Evolutionary conservation across 2,329 filamentous ascomycete species (phyloP).

Genomic region (Fusarium sublunatum): DNA sequence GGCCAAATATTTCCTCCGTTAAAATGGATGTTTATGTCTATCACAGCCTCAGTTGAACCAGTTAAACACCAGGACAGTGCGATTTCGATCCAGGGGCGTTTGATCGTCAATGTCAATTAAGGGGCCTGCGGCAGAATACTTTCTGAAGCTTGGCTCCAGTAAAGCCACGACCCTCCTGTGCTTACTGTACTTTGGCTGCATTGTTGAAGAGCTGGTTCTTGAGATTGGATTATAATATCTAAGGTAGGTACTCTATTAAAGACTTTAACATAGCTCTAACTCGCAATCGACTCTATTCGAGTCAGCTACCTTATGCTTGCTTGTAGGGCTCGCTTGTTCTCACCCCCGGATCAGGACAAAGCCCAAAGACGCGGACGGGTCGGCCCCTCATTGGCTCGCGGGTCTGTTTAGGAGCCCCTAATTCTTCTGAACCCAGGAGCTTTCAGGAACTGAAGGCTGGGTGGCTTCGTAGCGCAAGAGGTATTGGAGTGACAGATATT

Average conservation of each 20-base stretch:
- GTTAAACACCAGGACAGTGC: slow-evolving; percentile 27
- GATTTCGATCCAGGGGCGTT: slow-evolving; percentile 31
- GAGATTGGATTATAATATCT: background rate
- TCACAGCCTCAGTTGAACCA: slow-evolving; percentile 6
- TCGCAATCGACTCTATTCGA: too few species aligned
- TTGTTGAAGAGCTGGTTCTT: background rate
- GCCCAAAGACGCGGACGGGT: slow-evolving; percentile 43
- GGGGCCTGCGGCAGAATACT: slow-evolving; percentile 27
- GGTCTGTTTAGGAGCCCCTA: slow-evolving; percentile 43
- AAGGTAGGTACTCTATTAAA: too few species aligned
- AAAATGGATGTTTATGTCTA: background rate
- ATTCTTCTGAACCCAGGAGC: slow-evolving; percentile 41
- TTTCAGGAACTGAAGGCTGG: slow-evolving; percentile 39
- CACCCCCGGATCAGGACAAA: slow-evolving; percentile 36
- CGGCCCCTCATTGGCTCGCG: slow-evolving; percentile 46
- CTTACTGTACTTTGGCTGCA: too few species aligned
- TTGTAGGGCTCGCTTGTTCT: slow-evolving; percentile 37
- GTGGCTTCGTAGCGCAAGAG: slow-evolving; percentile 22
- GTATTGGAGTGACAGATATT: slow-evolving; percentile 17
- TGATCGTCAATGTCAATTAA: slow-evolving; percentile 40
- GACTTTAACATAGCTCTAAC: too few species aligned
- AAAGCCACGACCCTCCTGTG: too few species aligned
- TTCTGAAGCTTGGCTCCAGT: slow-evolving; percentile 13
- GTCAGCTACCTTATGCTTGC: background rate
- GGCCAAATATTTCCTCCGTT: background rate